Base-by-base conservation (phyloP, 371 early-diverging fungal species). In the Mortierella sp. region DNA sequence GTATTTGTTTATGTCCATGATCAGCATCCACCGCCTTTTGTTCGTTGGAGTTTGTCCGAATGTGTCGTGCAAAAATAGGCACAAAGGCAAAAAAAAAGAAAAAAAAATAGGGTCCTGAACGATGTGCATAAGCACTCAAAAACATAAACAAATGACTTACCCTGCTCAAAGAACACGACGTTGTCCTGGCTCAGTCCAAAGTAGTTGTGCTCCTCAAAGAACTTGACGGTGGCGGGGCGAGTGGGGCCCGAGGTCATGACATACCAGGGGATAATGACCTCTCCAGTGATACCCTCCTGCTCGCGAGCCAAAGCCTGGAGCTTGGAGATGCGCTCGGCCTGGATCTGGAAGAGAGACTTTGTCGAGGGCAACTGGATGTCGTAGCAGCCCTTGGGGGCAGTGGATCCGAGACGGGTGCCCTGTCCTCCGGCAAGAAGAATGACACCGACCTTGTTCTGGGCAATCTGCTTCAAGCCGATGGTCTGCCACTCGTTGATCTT, bases 231-330 rank as follows among this genome's bases (percentile, higher is more conserved):
- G 37, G 95, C 94, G 5, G 74, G 90, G 77, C 94, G 92, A 26
- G 98, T 98, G 31, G 98, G 97, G 16, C 96, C 98, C 34, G 97
- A 97, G 69, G 97, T 96, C 98, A 98, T 98, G 84, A 98, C 95
- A 82, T 96, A 96, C 97, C 97, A 98, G 70, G 97, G 98, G 75
- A 98, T 95, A 64, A 94, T 89, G 48, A 92, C 89, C 28, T 88
- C 77, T 14, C 75, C 77, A 46, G 71, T 78, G 43, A 76, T 81
- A n/a, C 76, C 84, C 28, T 76, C 73, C 34, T 77, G 82, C 72
- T 81, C 71, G 77, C 89, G 88, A 21, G 95, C 97, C 31, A 98
- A 81, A 69, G 91, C 87, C 89, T 98, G 97, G 67, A 98, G 88
- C 71, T 95, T 92, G 51, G 91, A 85, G 84, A 98, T 97, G 76